Percentiles rank a stretch among this genome's conserved stretches.
phyloP scores from a whole-genome alignment of 164 flowering plant genomes.

The Umbellularia californica region DNA sequence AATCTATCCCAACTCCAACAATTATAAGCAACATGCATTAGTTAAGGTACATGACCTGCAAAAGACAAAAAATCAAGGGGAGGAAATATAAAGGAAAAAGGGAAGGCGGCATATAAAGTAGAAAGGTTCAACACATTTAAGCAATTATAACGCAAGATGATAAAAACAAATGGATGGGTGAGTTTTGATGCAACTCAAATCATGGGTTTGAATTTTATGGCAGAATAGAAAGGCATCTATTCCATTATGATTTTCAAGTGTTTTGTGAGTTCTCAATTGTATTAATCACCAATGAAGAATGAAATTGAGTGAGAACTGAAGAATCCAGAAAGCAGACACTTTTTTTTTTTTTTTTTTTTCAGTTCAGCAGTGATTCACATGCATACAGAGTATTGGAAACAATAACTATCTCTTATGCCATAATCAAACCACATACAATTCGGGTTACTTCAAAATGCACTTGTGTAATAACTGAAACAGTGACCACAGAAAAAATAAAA shows the following conservation, averaged over 20 bases:
- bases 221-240: neutral
- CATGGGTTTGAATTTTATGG: neutral
- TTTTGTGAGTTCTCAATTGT: neutral
- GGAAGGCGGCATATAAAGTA: neutral
- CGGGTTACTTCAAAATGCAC: neutral
- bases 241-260: neutral
- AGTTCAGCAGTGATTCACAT: neutral
- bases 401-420: neutral
- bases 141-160: neutral
- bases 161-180: neutral
- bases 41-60: constrained; percentile 6
- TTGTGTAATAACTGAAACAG: no score
- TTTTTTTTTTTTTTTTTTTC: neutral
- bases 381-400: neutral
- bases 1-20: neutral
- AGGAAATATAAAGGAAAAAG: neutral
- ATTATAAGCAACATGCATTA: constrained; percentile 3
- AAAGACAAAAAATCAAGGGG: neutral
- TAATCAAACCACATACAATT: neutral
- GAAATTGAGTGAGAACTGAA: neutral
- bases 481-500: neutral
- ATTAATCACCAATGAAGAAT: neutral
- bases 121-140: neutral
- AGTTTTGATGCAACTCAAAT: neutral
- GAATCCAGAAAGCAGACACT: neutral